Base-by-base conservation (phyloP, 2,329 filamentous ascomycete species). In the Nannizzia gypsea region DNA sequence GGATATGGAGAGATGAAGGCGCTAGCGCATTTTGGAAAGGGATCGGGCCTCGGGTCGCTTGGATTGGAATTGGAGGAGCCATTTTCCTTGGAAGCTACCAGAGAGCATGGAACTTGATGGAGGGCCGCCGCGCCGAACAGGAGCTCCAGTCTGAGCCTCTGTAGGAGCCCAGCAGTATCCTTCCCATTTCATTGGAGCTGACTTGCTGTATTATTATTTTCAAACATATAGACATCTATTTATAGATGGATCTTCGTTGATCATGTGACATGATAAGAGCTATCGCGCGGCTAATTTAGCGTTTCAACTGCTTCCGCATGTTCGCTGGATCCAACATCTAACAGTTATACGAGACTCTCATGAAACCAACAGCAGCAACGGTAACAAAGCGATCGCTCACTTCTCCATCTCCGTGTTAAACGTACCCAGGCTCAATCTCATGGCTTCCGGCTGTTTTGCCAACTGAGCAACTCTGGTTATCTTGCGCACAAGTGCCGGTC, bases 21-120 rank as follows among this genome's bases (percentile, higher is more conserved):
- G 63, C 70, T 15, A 69, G 72, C 42, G 77, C 72, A 26, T 74
- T 80, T 59, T 78, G 76, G 68, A 72, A 75, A 42, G 78, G 78
- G 1, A 74, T 86, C 65, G 90, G 87, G 15, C 93, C 93, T 1
- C 80, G 93, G 58, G 86, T 96, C 8, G 86, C 89, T 63, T 97
- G 93, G 91, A 99, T 99, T 70, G 93, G 89, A 66, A 87, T 89
- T 60, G 93, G 93, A 2, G 93, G 93, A 1, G 90, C 92, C 9
- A 90, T 99, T 36, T 99, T 99, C 76, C 73, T 97, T 69, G 93
- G 92, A 0, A 92, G 88, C 67, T 96, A 96, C 73, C 90, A 96
- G 73, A 93, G 86, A 83, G 87, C 85, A 22, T 87, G 86, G 67
- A 96, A 96, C 76, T 77, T 83, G 34, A 72, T 95, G 66, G 80